These are phyloP conservation scores for Globisporangium nagaii DNA, from an alignment of 352 stramenopile genomes.

Conservation along the genomic window DNA sequence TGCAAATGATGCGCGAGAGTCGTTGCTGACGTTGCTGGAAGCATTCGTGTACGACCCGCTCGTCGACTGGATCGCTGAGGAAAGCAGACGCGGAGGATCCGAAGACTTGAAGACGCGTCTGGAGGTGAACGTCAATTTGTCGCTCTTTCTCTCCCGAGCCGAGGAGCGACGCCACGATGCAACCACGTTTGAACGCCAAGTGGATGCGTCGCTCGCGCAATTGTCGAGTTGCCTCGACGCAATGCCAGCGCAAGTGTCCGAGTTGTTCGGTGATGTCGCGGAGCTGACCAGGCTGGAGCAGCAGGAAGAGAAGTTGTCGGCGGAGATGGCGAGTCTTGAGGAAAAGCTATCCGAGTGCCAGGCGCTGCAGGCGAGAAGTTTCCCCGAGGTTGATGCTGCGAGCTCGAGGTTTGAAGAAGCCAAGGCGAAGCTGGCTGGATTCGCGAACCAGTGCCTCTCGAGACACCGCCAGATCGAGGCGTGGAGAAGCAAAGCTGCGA, in stretches of 20 bases:
- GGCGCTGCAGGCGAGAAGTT: background rate
- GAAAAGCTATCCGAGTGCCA: slow-evolving; percentile 7
- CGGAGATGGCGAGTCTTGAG: slow-evolving; percentile 7
- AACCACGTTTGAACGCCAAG: slow-evolving; percentile 33
- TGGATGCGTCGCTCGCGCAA: slow-evolving; percentile 18
- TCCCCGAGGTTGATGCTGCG: background rate
- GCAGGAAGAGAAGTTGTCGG: slow-evolving; percentile 20
- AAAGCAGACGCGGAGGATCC: slow-evolving; percentile 25
- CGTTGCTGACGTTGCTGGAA: slow-evolving; percentile 69
- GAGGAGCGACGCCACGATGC: slow-evolving; percentile 72
- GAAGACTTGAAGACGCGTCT: slow-evolving; percentile 62
- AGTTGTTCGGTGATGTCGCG: background rate
- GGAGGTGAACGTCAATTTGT: slow-evolving; percentile 82
- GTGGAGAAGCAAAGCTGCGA: slow-evolving; percentile 26
- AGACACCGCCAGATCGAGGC: slow-evolving; percentile 43
- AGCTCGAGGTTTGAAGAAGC: background rate
- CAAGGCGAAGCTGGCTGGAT: slow-evolving; percentile 21
- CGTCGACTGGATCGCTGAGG: slow-evolving; percentile 61
- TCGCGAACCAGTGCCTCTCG: slow-evolving; percentile 40
- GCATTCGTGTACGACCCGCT: slow-evolving; percentile 86
- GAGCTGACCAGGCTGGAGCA: slow-evolving; percentile 11
- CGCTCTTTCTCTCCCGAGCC: slow-evolving; percentile 75
- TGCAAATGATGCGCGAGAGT: slow-evolving; percentile 53
- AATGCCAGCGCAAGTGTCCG: background rate
- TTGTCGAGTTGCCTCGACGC: slow-evolving; percentile 15